Evolutionary conservation across 495 filamentous ascomycete genomes (phyloP).

Genomic region (Tuber microsphaerosporum): DNA sequence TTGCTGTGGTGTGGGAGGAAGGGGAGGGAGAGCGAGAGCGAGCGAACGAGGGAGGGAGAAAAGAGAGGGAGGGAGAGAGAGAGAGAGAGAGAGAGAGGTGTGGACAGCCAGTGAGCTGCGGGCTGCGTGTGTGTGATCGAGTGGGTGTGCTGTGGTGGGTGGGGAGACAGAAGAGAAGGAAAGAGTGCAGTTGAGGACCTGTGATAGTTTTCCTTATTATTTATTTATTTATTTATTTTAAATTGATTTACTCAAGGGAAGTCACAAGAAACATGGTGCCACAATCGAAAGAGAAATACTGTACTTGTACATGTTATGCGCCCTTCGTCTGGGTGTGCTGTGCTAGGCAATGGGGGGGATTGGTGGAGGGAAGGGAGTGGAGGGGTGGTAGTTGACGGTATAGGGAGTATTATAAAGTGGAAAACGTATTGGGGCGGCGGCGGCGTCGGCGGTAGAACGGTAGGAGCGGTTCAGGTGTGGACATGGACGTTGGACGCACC

Average conservation of each 20-base stretch:
- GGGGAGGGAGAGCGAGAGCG: constrained; percentile 27
- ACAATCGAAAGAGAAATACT: not conserved
- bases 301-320: not conserved
- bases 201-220: not conserved
- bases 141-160: not conserved
- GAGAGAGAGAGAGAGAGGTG: not conserved
- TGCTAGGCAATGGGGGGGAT: not conserved
- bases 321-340: not conserved
- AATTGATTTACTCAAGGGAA: not conserved
- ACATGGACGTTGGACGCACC: not conserved
- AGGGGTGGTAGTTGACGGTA: not conserved
- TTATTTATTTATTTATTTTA: not conserved
- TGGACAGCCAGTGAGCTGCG: not conserved
- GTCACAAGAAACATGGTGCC: not conserved
- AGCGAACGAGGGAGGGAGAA: constrained; percentile 17
- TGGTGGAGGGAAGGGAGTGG: not conserved
- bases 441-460: not conserved
- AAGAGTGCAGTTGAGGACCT: not conserved
- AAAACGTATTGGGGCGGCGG: not conserved
- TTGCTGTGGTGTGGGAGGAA: constrained; percentile 29
- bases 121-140: not conserved
- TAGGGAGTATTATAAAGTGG: not conserved
- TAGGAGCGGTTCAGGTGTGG: not conserved
- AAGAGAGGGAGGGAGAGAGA: not conserved
- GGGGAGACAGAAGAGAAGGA: not conserved